Evolutionary conservation across 2,329 filamentous ascomycete species (phyloP).

Genomic region (Arthrobotrys pseudoclavata): DNA sequence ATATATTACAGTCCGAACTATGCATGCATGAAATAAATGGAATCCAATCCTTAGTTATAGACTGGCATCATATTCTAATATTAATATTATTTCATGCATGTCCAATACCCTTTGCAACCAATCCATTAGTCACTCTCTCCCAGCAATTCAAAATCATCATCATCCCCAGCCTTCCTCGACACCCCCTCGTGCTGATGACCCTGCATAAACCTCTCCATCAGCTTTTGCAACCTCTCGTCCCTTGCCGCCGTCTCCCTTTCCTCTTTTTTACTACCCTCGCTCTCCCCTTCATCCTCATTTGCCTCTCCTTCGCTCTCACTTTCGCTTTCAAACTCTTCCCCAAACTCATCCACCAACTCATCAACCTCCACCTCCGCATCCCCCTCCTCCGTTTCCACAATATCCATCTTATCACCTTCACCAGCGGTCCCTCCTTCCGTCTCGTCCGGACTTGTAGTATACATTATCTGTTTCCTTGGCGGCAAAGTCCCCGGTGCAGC

Average conservation of each 20-base stretch:
- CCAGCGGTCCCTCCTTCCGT: not conserved
- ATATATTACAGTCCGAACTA: not conserved
- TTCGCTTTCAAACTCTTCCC: constrained; percentile 63
- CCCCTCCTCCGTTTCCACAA: constrained; percentile 64
- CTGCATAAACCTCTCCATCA: constrained; percentile 53
- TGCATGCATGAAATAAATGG: too few species aligned
- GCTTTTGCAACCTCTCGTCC: constrained; percentile 41
- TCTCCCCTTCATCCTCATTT: constrained; percentile 61
- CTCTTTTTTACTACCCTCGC: constrained; percentile 60
- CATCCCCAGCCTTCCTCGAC: constrained; percentile 17
- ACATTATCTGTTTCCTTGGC: constrained; percentile 60
- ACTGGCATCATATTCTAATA: not conserved
- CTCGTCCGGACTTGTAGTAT: not conserved
- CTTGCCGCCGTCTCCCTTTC: constrained; percentile 29
- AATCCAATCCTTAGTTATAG: too few species aligned
- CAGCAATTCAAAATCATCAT: constrained; percentile 51
- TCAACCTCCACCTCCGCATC: constrained; percentile 62
- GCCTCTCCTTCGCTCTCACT: constrained; percentile 62
- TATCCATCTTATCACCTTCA: constrained; percentile 35
- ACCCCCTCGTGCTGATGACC: constrained; percentile 56
- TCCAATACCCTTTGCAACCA: not conserved
- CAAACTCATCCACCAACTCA: constrained; percentile 62
- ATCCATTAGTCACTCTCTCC: constrained; percentile 41
- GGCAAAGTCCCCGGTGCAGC: constrained; percentile 64
- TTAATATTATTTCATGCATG: not conserved